Evolutionary conservation across 1,139 yeast species (phyloP), one percentile per base, ranked within the genome.

Genomic region (Diutina pseudorugosa): DNA sequence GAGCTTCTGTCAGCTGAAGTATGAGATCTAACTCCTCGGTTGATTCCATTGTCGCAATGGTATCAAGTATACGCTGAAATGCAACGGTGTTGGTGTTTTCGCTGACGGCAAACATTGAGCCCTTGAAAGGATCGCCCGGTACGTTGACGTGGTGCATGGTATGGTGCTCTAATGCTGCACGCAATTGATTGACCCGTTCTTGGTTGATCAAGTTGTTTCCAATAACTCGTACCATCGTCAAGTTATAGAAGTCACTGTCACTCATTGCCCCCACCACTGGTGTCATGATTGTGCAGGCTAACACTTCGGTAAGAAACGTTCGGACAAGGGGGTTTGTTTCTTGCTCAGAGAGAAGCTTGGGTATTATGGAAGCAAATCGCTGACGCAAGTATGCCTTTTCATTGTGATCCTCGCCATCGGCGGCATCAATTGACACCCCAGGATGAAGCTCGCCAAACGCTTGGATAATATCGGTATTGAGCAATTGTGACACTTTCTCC

Each of bases 201-300:
- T 91, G 73, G 60, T 89, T 94, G 57, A 82, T 82, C 61, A 91
- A 71, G 25, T 84, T 78, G 36, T 77, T 79, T 0, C 89, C 85
- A 2, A 87, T 79, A 3, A 77, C 64, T 52, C 78, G 77, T 6
- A 83, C 82, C 19, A 89, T 74, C 52, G 75, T 62, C 53, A 80
- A 75, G 62, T 90, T 91, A 78, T 85, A 85, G 56, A 82, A 85
- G 62, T 89, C 95, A 1, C 93, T 80, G 54, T 86, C 93, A 0
- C 85, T 70, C 0, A 85, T 60, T 70, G 84, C 76, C 21, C 70
- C 65, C 27, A 86, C 61, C 0, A 84, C 62, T 51, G 79, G 76
- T 41, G 82, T 71, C 18, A 73, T 55, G 1, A 73, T 61, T 0
- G 78, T 72, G 52, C 78, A 72, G 0, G 89, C 67, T 3, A 88